phyloP scores from a whole-genome alignment of 2,329 filamentous ascomycete genomes.

The Fusarium scirpi region DNA sequence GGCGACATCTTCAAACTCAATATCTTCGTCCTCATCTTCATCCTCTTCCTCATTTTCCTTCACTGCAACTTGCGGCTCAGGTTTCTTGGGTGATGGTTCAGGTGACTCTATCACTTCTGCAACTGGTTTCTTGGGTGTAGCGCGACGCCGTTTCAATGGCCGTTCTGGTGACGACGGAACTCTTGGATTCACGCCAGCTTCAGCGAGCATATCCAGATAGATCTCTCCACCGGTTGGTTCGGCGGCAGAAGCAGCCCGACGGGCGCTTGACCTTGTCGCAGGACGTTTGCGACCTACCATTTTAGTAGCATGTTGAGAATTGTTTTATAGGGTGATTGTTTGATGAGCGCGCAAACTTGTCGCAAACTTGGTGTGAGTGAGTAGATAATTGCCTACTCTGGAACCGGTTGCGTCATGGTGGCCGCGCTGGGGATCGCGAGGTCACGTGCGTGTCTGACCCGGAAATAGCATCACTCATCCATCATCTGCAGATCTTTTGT shows the following conservation, averaged over 20 bases:
- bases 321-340: neutral
- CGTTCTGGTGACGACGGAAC: slow-evolving; percentile 51
- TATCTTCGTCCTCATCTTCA: slow-evolving; percentile 57
- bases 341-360: slow-evolving; percentile 12
- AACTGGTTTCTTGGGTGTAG: slow-evolving; percentile 30
- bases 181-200: slow-evolving; percentile 57
- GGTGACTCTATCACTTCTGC: neutral
- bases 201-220: slow-evolving; percentile 63
- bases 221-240: slow-evolving; percentile 53
- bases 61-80: neutral
- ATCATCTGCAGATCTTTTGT: neutral
- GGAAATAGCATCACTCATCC: neutral
- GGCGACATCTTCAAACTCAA: slow-evolving; percentile 64
- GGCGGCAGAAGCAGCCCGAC: slow-evolving; percentile 24
- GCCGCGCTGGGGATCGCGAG: slow-evolving; percentile 27
- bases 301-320: slow-evolving; percentile 14
- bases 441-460: slow-evolving; percentile 24
- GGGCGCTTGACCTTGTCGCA: slow-evolving; percentile 42
- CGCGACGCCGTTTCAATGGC: slow-evolving; percentile 56
- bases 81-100: neutral
- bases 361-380: slow-evolving; percentile 33
- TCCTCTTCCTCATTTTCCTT: slow-evolving; percentile 30
- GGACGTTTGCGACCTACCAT: slow-evolving; percentile 52
- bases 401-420: slow-evolving; percentile 46
- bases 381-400: slow-evolving; percentile 17